Base-by-base conservation (phyloP, 2,329 filamentous ascomycete species). In the Periconia macrospinosa region DNA sequence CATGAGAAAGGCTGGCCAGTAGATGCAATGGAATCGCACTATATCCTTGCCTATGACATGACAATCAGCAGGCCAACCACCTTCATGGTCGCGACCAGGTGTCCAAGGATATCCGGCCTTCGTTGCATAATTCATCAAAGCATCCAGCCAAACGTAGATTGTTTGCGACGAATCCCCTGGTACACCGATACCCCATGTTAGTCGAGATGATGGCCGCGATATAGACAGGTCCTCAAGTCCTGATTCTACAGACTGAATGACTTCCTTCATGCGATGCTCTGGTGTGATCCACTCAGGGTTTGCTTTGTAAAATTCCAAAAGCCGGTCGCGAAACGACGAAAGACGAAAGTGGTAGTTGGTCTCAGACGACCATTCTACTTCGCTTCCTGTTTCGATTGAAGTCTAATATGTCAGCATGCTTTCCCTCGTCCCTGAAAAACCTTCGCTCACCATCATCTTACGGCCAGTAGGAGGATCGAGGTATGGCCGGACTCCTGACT, bases 41-140 rank as follows among this genome's bases (percentile, higher is more conserved):
- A 99, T 99, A 72, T 99, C 94, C 75, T 99, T 99, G 46, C 94
- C 94, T 51, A 99, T 88, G 23, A 99, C 86, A 44, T 99, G 94
- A 17, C 94, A 82, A 71, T 99, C 87, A 9, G 91, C 91, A 5
- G 94, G 94, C 93, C 94, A 99, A 20, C 90, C 86, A 47, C 83
- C 82, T 18, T 76, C 77, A 14, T 79, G 72, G 55, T 89, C 85
- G 3, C 81, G 77, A 1, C 86, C 86, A 0, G 89, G 87, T 1
- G 85, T 76, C 85, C 88, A 91, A 33, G 91, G 91, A 69, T 95
- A 97, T 14, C 93, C 92, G 1, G 91, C 85, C 58, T 88, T 91
- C 15, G 92, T 96, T 48, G 94, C 77, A 71, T 99, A 99, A 74
- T 97, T 99, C 66, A 97, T 83, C 30, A 99, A 83, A 1, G 94